Base-by-base conservation (phyloP, 139 green algal genomes). In the Nannochloris sp. region DNA sequence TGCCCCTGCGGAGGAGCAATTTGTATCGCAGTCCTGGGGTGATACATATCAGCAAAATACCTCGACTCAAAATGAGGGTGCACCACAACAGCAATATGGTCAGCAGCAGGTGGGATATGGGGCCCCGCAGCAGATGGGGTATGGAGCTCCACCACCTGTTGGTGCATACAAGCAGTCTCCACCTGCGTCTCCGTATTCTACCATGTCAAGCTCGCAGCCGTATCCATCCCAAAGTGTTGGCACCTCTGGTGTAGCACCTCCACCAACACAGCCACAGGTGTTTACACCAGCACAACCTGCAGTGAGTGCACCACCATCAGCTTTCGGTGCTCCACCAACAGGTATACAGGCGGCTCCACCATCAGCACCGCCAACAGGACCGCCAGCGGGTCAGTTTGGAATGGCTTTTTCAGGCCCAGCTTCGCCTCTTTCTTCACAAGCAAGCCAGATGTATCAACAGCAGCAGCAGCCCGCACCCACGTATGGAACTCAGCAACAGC, bases 71-170 rank as follows among this genome's bases (percentile, higher is more conserved):
- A 21, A 8, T 36, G 62, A n/a, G 55, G 56, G 48, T 64, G 50
- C 63, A 73, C 61, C 25, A 40, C 37, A 62, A 9, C 15, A 25
- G 36, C 54, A 75, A 18, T 66, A 73, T 55, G 48, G 58, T 48
- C 55, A 54, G 50, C 23, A 53, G 25, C 16, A 40, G 50, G 2
- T 40, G 24, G 16, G 40, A 3, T 16, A 40, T 21, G 19, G 46
- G 40, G 44, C 21, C 4, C 15, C 23, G 24, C 16, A 14, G 23
- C 7, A 44, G 55, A 29, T 49, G 59, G 48, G 5, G n/a, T 49
- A 37, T 57, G 2, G 16, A 29, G 9, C 64, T 69, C 46, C 55
- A 46, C 46, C 46, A 53, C 16, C 15, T 57, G 10, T 25, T 21
- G 23, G 18, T 57, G 11, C 43, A 18, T 64, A 34, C 57, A 29